A percentile compares a stretch with the other conserved stretches of the same genome.
phyloP scores from a whole-genome alignment of 331 rosid genomes.

The Stylosanthes scabra region DNA sequence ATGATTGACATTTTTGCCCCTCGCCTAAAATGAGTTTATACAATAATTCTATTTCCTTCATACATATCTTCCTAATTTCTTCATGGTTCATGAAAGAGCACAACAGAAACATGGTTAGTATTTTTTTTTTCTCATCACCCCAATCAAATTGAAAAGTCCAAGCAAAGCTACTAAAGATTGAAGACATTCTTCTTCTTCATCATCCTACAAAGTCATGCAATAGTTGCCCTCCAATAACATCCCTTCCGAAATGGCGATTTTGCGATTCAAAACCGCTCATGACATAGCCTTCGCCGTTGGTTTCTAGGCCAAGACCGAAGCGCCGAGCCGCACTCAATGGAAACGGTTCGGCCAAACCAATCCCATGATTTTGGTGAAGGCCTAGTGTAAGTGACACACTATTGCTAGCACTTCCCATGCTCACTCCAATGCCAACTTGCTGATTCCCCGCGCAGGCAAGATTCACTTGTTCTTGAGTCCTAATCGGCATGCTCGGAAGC shows the following conservation, averaged over 20 bases:
- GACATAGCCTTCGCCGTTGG: conserved; percentile 58
- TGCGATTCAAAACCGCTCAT: conserved; percentile 75
- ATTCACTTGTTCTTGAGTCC: conserved; percentile 49
- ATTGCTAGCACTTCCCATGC: conserved; percentile 51
- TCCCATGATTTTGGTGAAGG: conserved; percentile 83
- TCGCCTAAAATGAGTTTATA: conserved; percentile 31
- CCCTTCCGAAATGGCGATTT: conserved; percentile 82
- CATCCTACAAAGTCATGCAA: conserved; percentile 90
- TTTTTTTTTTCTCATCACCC: not conserved
- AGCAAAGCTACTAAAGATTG: conserved; percentile 19
- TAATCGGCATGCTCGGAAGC: conserved; percentile 41
- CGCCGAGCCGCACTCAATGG: conserved; percentile 73
- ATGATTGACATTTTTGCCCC: not conserved
- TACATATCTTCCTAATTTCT: conserved; percentile 17
- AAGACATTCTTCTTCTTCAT: conserved; percentile 25
- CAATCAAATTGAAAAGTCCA: conserved; percentile 45
- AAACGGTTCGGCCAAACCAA: conserved; percentile 75
- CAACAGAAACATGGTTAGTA: conserved; percentile 43
- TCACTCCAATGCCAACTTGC: conserved; percentile 55
- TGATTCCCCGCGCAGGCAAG: conserved; percentile 54
- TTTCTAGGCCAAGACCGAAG: conserved; percentile 68
- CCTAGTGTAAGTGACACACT: conserved; percentile 92
- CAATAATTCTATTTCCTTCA: conserved; percentile 40
- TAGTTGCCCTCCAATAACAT: conserved; percentile 70
- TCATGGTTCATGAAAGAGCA: conserved; percentile 28